A percentile compares a stretch with the other conserved stretches of the same genome.
Evolutionary conservation across 2,329 filamentous ascomycete genomes (phyloP).

Genomic region (Metarhizium anisopliae): DNA sequence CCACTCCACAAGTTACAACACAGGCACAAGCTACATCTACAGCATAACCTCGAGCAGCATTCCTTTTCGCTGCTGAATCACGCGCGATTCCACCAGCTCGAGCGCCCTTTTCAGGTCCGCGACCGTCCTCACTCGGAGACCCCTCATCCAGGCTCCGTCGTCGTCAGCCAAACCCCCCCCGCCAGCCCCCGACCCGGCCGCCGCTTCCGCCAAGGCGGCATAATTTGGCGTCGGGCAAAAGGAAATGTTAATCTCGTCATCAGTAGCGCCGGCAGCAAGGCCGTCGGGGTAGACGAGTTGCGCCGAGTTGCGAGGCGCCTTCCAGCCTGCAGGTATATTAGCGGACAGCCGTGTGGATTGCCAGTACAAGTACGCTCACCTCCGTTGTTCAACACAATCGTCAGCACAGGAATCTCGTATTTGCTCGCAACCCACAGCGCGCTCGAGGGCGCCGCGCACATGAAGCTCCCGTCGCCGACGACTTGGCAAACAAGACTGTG

Average conservation of each 20-base stretch:
- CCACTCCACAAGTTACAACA: too few relatives aligned
- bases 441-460: conserved; percentile 37
- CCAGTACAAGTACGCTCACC: conserved; percentile 15
- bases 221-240: conserved; percentile 8
- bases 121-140: background rate
- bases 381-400: conserved; percentile 40
- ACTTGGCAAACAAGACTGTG: conserved; percentile 34
- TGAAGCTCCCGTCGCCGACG: conserved; percentile 40
- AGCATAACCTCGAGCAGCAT: conserved; percentile 3
- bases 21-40: background rate
- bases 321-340: conserved; percentile 4
- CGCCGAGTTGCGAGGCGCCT: conserved; percentile 8
- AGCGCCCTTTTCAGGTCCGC: background rate
- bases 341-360: background rate
- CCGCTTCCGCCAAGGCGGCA: conserved; percentile 6
- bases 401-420: conserved; percentile 38
- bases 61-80: background rate
- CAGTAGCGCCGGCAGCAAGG: conserved; percentile 1
- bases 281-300: conserved; percentile 7
- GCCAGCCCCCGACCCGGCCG: background rate
- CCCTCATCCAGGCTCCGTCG: conserved; percentile 1
- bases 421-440: conserved; percentile 39
- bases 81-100: background rate
- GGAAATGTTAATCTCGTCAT: conserved; percentile 9
- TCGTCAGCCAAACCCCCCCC: background rate